Base-by-base conservation (phyloP, 1,139 yeast genomes). In the Chernovozyma aurita region DNA sequence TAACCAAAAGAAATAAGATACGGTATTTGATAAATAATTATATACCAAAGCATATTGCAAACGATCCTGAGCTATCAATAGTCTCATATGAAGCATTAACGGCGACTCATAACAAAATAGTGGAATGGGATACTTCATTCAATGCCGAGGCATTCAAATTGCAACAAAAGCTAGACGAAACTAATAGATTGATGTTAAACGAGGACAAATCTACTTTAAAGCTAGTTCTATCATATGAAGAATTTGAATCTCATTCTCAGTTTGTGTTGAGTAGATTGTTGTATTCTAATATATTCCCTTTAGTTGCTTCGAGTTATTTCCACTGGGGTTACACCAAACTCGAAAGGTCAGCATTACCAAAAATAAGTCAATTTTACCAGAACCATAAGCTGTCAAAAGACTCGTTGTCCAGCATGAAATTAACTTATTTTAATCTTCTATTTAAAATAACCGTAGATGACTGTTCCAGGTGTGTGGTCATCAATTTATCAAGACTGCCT, bases 1-100 rank as follows among this genome's bases (percentile, higher is more conserved):
- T 81, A 34, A 83, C 92, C 0, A 50, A 59, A 29, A 60, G 95
- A 24, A 85, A 85, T 46, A 57, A 54, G 22, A 53, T 68, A 8
- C 57, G 83, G 26, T 40, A 57, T 24, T 43, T 60, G 30, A 47
- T 68, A n/a, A 50, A 52, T 22, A 50, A 53, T 9, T 53, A 49
- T 22, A 53, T 61, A 5, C 69, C 70, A 1, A 17, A 30, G 15
- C 38, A 37, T 18, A 28, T 40, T 4, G 30, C 37, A 27, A 32
- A 34, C 6, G 30, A 42, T n/a, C 45, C 55, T 2, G 47, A 43
- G 5, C 44, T 46, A 9, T 22, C 24, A 21, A 28, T 30, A 13
- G 36, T 61, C 1, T 36, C 48, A 4, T 42, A 44, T 22, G 32
- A 43, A 3, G 41, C 36, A 17, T 42, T 62, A 3, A 29, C 42